Base-by-base conservation (phyloP, 371 early-diverging fungal species). In the Caulochytrium protostelioides region DNA sequence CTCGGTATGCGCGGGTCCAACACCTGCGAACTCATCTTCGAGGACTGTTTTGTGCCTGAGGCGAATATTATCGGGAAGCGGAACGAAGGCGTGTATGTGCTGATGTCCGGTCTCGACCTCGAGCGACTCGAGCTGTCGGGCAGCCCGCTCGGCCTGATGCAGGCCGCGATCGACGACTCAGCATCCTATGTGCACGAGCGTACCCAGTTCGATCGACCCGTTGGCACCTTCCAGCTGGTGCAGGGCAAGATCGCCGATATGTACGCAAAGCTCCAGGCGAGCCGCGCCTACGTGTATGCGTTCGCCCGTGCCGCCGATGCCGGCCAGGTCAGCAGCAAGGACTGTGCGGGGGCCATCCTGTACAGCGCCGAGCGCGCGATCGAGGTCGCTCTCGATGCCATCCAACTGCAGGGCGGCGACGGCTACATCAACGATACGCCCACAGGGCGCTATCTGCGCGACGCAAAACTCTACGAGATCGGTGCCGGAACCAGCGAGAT, bases 401-500 rank as follows among this genome's bases (percentile, higher is more conserved):
- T 94, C 41, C 94, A 94, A 55, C 83, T 83, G 40, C 54, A 91
- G 28, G n/a, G 87, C 22, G 92, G 91, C 13, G 90, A 87, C 53
- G 95, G 95, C 0, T 94, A 83, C 49, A 89, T 85, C 42, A 89
- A 85, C 44, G 95, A 94, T 30, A n/a, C n/a, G 39, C 50, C 54
- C 2, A 76, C 84, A 2, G 90, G 90, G n/a, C 72, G 95, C 21
- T 64, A 91, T 31, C 53, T 94, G 37, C 70, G 95, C 24, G 95
- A 94, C 52, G 90, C 91, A 17, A 94, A 91, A 57, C 62, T 94
- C 10, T 94, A 94, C 51, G 95, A 94, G 57, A 94, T 94, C 53
- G 94, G 94, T 32, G 94, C 95, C 18, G 95, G 95, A 30, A 94
- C 95, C 15, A 79, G 79, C 41, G 95, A 94, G 58, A 85, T 94